Base-by-base conservation (phyloP, 257 asterid genomes). In the Vinca minor region DNA sequence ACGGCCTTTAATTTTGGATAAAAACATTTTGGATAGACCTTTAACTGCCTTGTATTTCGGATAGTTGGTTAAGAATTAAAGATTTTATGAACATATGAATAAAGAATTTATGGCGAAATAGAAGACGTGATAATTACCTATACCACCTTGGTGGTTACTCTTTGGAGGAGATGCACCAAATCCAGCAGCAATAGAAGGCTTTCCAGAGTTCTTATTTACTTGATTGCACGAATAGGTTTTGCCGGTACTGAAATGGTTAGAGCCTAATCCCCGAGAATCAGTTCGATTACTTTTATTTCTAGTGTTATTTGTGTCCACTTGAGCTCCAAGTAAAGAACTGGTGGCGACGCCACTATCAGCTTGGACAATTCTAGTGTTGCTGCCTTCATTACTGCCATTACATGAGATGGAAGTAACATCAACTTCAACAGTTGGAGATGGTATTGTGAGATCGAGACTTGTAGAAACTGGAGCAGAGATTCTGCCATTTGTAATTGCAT, bases 81-180 rank as follows among this genome's bases (percentile, higher is more conserved):
- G 14, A 48, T 44, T 44, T 2, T 44, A 15, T 44, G 20, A 12
- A 7, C 18, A 50, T 4, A 20, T 5, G 7, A 26, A 42, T 20
- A 29, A 35, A 56, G 41, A 49, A 54, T n/a, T n/a, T 31, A n/a
- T 31, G 13, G 34, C 32, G 48, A 8, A 0, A 39, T 5, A 69
- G 23, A 36, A 29, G 17, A 31, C 11, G 11, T 14, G 17, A 34
- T 60, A 32, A 67, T 69, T 69, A 84, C 87, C 86, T 67, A 77
- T 71, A 56, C 70, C 61, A 58, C 63, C 29, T 53, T 59, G 77
- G 63, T 70, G 87, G 63, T 77, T 81, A 50, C 81, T 76, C 77
- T 74, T 76, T n/a, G 81, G 87, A 42, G 82, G 77, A n/a, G n/a
- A n/a, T 66, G 42, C 61, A 54, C 85, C 87, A 23, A 69, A 70